Percentiles rank a stretch among this genome's conserved stretches.
Conservation (phyloP, 75 land plant genomes). For the Selaginella moellendorffii region DNA sequence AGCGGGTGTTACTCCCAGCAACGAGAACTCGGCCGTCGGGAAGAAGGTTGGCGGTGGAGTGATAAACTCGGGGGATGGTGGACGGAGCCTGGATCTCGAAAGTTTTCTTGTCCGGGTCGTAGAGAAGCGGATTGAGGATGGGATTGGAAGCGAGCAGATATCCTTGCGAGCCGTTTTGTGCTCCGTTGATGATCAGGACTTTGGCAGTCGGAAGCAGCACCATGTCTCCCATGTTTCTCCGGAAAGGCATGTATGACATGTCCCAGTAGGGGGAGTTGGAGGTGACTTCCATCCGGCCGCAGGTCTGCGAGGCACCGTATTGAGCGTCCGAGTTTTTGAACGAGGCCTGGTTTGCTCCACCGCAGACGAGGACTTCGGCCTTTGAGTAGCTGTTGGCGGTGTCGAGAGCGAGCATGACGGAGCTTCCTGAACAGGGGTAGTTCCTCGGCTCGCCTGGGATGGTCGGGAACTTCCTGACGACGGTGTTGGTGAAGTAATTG, state of each 20-base stretch:
- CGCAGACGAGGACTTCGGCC: constrained; percentile 47
- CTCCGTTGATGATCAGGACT: constrained; percentile 19
- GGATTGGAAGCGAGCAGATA: constrained; percentile 13
- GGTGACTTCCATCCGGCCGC: constrained; percentile 18
- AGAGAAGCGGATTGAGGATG: constrained; percentile 12
- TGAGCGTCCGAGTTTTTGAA: constrained; percentile 5
- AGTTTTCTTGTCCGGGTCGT: not conserved
- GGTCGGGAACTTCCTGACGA: constrained; percentile 19
- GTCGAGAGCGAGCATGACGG: constrained; percentile 26
- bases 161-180: constrained; percentile 18
- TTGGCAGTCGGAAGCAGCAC: constrained; percentile 14
- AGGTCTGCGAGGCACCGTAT: constrained; percentile 15
- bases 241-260: constrained; percentile 17
- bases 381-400: not conserved
- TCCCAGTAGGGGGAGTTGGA: constrained; percentile 9
- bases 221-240: constrained; percentile 24
- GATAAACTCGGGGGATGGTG: constrained; percentile 13
- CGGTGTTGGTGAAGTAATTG: constrained; percentile 5
- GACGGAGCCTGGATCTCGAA: not conserved
- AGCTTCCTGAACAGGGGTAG: constrained; percentile 28
- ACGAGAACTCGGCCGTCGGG: constrained; percentile 23
- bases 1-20: constrained; percentile 16
- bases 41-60: constrained; percentile 19
- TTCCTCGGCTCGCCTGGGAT: constrained; percentile 23
- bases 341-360: constrained; percentile 39